Conservation (phyloP, 805 yeast species). For the Teunomyces atbi region DNA sequence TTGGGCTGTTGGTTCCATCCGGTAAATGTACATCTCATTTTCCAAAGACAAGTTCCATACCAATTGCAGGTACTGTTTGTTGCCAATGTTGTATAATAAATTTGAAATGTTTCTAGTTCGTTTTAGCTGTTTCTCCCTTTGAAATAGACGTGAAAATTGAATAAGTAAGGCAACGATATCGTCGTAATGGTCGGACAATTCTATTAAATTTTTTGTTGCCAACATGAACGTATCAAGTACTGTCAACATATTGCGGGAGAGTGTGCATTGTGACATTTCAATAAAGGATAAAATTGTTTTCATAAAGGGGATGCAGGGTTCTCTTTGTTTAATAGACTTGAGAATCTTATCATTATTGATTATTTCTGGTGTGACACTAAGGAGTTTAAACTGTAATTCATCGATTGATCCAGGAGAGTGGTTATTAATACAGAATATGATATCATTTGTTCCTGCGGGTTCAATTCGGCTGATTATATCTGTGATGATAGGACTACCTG, state of each 20-base stretch:
- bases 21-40: slow-evolving; percentile 26
- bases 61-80: neutral
- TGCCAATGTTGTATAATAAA: slow-evolving; percentile 41
- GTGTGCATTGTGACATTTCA: neutral
- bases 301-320: slow-evolving; percentile 3
- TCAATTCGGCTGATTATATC: neutral
- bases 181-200: neutral
- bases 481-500: neutral
- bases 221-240: slow-evolving; percentile 11
- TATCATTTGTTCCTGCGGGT: neutral
- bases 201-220: slow-evolving; percentile 3
- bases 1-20: slow-evolving; percentile 1
- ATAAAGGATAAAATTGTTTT: slow-evolving; percentile 4
- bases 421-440: neutral
- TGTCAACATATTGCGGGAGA: slow-evolving; percentile 1
- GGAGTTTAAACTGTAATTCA: slow-evolving; percentile 2
- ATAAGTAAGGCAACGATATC: neutral
- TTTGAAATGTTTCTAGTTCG: slow-evolving; percentile 48
- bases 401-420: neutral
- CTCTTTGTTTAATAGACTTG: neutral
- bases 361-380: neutral
- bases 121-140: slow-evolving; percentile 29
- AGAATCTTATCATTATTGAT: slow-evolving; percentile 4
- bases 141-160: slow-evolving; percentile 10
- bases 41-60: slow-evolving; percentile 20